Evolutionary conservation across 2,329 filamentous ascomycete species (phyloP).

Genomic region (Aurifilum marmelostoma): DNA sequence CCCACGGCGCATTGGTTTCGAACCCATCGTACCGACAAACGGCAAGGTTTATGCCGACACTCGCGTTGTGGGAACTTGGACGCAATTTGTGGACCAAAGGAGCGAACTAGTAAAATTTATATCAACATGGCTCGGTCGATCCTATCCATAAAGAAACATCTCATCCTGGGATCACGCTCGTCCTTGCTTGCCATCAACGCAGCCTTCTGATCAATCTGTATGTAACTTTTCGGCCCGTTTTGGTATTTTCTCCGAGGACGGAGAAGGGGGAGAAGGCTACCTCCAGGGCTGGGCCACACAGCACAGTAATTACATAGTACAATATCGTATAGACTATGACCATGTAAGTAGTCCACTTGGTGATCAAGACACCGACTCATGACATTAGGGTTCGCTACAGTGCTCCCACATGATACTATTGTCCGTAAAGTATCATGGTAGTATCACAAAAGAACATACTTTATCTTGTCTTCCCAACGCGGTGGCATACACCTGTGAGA

Average conservation of each 20-base stretch:
- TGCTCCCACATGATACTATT: background rate
- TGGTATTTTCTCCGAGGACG: background rate
- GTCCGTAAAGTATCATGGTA: background rate
- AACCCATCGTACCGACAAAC: background rate
- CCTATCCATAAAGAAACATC: background rate
- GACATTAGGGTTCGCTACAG: background rate
- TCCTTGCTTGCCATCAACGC: background rate
- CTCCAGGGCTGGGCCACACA: too few relatives aligned
- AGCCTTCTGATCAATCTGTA: background rate
- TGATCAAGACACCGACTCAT: background rate
- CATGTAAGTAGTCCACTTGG: background rate
- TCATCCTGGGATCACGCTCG: background rate
- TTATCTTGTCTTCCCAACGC: background rate
- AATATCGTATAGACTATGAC: too few relatives aligned
- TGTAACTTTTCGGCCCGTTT: background rate
- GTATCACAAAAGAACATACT: background rate
- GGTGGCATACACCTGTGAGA: background rate
- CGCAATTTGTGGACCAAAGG: background rate
- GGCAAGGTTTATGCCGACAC: background rate
- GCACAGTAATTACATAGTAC: too few relatives aligned
- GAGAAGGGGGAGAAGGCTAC: background rate
- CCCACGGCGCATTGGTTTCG: background rate
- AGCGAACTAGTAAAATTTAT: background rate
- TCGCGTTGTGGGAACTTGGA: background rate
- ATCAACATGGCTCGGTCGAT: background rate